Base-by-base conservation (phyloP, 2,329 filamentous ascomycete species). In the Pseudogymnoascus sp. region DNA sequence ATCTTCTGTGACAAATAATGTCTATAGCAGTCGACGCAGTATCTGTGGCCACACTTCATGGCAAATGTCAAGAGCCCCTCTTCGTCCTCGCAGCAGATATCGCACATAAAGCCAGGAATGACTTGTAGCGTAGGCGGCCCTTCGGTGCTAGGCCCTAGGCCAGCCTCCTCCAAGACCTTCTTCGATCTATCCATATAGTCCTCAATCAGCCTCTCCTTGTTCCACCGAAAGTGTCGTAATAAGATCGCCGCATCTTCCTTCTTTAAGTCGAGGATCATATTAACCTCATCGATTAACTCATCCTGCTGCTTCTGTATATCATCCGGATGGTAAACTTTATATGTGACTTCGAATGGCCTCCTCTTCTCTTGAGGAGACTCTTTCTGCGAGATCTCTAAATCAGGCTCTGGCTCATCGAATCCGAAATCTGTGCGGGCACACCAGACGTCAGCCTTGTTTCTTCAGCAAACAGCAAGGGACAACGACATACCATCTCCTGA, bases 1-100 rank as follows among this genome's bases (percentile, higher is more conserved):
- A 99, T 96, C 79, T 99, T 99, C 69, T 96, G 92, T 1, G 80
- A 83, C 25, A 99, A 77, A 70, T 99, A 99, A 59, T 96, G 91
- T 25, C 86, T 82, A 72, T 97, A 99, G 77, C 94, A 99, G 69
- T 91, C 84, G 34, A 92, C 86, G 68, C 94, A 99, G 73, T 94
- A 99, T 58, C 94, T 84, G 73, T 99, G 94, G 1, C 87, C 90
- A 73, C 94, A 99, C 71, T 90, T 96, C 83, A 99, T 90, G 25
- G 93, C 91, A 75, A 97, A 97, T 2, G 90, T 91, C 72, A 90
- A 74, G 18, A 97, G 76, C 1, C 83, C 85, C 0, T 85, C 79
- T 18, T 83, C 88, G 66, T 99, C 94, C 70, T 97, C 92, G 74
- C 89, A 97, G 77, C 94, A 99, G 65, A 99, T 99, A 64, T 96